Evolutionary conservation across 495 filamentous ascomycete genomes (phyloP), one percentile per base, ranked within the genome.

Genomic region (Aspergillus bridgeri): DNA sequence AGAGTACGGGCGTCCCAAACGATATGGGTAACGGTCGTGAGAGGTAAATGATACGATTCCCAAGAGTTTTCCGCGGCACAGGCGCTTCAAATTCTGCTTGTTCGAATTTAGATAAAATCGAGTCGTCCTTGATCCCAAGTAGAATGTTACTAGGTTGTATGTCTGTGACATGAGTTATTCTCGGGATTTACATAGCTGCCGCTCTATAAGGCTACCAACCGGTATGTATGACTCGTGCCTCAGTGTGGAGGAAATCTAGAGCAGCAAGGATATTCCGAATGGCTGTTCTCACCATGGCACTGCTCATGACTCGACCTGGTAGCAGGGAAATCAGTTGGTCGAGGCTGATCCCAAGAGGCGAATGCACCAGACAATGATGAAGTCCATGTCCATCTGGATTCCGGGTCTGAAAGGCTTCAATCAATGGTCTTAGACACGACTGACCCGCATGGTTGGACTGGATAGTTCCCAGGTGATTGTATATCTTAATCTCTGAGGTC

Each of bases 201-300:
- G n/a, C n/a, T n/a, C n/a, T n/a, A n/a, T 25, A 43, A 38, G 2
- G 5, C 6, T 23, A 63, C 63, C 45, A 57, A 79, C 79, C 78
- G 17, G 76, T 77, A 58, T 83, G 78, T 38, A 79, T 69, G n/a
- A 79, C 46, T 8, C 64, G 11, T 15, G 68, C 73, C 38, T 76
- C 74, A 0, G 59, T 70, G 54, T 80, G 76, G 0, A 81, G 61
- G 48, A 72, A 80, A 18, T 78, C 70, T 48, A 81, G 59, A 3
- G 68, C 72, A 2, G 57, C 59, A 1, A 79, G 65, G 3, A 75
- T 51, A 15, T 65, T 57, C 7, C 60, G 25, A 6, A 78, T 58
- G 15, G 66, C 66, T 3, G 59, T 56, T 45, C 59, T 65, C 20
- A 68, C 49, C 54, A 63, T 63, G 0, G 17, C 49, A 20, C 44